These are phyloP conservation scores for Aspergillus luchuensis DNA, from an alignment of 2,329 filamentous ascomycete species.

Conservation along the genomic window DNA sequence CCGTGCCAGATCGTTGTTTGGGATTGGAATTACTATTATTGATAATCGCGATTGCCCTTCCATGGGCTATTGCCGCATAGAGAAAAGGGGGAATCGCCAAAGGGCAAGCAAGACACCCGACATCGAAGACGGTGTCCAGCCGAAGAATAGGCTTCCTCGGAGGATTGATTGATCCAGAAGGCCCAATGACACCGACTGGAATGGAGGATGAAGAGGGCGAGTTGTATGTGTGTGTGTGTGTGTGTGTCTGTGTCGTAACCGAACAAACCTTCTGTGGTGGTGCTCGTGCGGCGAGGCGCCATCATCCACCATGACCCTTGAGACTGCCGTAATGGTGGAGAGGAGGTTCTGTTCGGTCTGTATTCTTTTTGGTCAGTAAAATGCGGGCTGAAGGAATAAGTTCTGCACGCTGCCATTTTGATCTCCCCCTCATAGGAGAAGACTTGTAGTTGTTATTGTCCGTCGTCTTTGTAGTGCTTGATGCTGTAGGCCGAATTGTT, in stretches of 20 bases:
- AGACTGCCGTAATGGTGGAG: not conserved
- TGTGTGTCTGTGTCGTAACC: slow-evolving; percentile 12
- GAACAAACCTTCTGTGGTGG: slow-evolving; percentile 14
- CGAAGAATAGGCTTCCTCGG: not conserved
- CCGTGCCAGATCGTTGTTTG: slow-evolving; percentile 5
- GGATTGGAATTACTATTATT: slow-evolving; percentile 5
- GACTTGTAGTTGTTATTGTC: no score
- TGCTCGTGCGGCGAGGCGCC: slow-evolving; percentile 14
- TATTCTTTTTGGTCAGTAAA: no score
- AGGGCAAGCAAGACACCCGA: not conserved
- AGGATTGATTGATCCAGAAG: slow-evolving; percentile 5
- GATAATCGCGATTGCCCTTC: not conserved
- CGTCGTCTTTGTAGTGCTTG: no score
- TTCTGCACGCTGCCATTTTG: no score
- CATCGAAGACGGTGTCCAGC: not conserved
- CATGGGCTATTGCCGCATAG: not conserved
- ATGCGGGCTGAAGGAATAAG: no score
- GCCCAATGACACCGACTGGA: slow-evolving; percentile 1
- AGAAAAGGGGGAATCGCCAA: not conserved
- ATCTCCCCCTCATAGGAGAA: no score
- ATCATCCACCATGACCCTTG: not conserved
- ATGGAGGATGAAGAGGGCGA: not conserved
- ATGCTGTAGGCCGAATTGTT: no score
- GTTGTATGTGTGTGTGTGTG: not conserved
- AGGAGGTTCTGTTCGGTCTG: not conserved